Base-by-base conservation (phyloP, 202 grass and related monocot genomes). In the Saccharum hybrid region DNA sequence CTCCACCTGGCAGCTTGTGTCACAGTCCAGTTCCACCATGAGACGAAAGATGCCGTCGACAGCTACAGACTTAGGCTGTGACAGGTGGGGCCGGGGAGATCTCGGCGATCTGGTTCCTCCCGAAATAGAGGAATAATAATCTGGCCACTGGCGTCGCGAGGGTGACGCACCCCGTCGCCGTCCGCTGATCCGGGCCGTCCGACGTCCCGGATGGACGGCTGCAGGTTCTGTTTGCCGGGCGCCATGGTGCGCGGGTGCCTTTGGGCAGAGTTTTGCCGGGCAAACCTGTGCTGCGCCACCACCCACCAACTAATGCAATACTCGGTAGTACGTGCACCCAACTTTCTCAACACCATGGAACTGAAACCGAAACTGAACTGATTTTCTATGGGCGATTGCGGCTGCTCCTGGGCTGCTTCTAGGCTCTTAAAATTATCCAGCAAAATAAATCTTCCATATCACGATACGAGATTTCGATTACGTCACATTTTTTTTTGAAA, bases 1-100 rank as follows among this genome's bases (percentile, higher is more conserved):
- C 26, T 40, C 39, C 37, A 61, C 15, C 14, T 0, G 3, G 57
- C 6, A 62, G 23, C 39, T 74, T 26, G 71, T 33, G 54, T 49
- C 68, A 63, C 39, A 26, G n/a, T 82, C 6, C 39, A 72, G 48
- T 33, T 23, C 10, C 38, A 64, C 15, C 0, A 0, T 12, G 8
- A 31, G 33, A 8, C 1, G 30, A 60, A 40, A 31, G 42, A 33
- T 13, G 15, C 48, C 5, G 15, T 6, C 1, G 30, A 22, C 10
- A 13, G 7, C 10, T 13, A 18, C 5, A 1, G 33, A 0, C 13
- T 0, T 3, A 13, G 1, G 3, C 0, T 10, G 40, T 40, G 39
- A 61, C 66, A 78, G 0, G n/a, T 49, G 19, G 66, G 76, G 0
- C 67, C 19, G 30, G 7, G 0, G 38, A 64, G 66, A 79, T 79